Evolutionary conservation across 805 yeast genomes (phyloP).

Genomic region (Wickerhamiella azyma): DNA sequence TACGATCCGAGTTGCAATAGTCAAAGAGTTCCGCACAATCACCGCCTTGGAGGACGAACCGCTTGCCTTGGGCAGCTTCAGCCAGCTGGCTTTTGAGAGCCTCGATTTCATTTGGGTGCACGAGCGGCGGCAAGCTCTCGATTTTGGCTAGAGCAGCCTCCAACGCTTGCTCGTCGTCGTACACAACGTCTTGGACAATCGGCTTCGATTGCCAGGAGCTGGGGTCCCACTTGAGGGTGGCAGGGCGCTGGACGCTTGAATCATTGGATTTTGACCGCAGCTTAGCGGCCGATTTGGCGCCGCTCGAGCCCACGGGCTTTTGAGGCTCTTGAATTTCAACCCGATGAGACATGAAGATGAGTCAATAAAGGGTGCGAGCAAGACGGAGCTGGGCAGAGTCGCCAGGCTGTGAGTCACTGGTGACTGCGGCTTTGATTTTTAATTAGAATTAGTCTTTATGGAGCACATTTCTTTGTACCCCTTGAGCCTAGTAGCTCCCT

Average conservation of each 20-base stretch:
- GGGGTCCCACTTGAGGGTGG: constrained; percentile 25
- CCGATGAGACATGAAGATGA: constrained; percentile 3
- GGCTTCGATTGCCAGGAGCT: constrained; percentile 33
- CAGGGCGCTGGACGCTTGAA: constrained; percentile 9
- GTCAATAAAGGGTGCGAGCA: too few relatives aligned
- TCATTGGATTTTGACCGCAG: constrained; percentile 27
- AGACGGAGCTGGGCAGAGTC: too few relatives aligned
- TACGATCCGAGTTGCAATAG: constrained; percentile 29
- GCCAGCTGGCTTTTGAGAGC: constrained; percentile 24
- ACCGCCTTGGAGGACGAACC: constrained; percentile 33
- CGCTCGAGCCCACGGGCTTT: constrained; percentile 25
- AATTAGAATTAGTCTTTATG: too few relatives aligned
- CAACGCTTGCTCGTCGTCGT: constrained; percentile 27
- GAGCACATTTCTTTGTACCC: constrained; percentile 10
- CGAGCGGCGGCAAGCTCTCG: constrained; percentile 31
- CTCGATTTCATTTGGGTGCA: constrained; percentile 29
- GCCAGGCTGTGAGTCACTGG: background rate
- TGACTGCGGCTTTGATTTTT: background rate
- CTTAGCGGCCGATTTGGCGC: constrained; percentile 28
- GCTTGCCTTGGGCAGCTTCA: constrained; percentile 31
- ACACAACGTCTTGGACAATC: constrained; percentile 31
- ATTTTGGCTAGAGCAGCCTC: constrained; percentile 30
- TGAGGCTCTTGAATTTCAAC: constrained; percentile 21
- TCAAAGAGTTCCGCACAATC: constrained; percentile 34
- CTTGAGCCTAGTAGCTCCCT: too few relatives aligned